Evolutionary conservation across 2,329 filamentous ascomycete species (phyloP).

Genomic region (Penicillium italicum): DNA sequence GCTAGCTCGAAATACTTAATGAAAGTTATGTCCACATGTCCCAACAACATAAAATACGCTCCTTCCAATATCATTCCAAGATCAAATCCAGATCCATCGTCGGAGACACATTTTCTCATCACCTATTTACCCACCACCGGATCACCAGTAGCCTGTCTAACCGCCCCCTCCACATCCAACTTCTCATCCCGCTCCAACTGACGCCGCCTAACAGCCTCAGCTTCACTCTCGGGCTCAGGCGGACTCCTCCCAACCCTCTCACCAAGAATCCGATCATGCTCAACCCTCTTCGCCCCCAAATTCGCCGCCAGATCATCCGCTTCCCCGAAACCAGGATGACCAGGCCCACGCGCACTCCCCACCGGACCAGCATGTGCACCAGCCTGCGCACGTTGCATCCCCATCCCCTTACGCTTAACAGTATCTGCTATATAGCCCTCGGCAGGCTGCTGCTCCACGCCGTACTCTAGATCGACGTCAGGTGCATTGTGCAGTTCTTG

Average conservation of each 20-base stretch:
- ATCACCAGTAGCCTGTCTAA: constrained; percentile 28
- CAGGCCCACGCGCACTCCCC: constrained; percentile 28
- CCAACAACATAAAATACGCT: too few relatives aligned
- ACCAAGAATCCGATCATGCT: constrained; percentile 34
- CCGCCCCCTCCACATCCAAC: constrained; percentile 29
- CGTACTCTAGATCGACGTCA: constrained; percentile 35
- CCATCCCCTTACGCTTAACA: constrained; percentile 27
- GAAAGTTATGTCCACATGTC: neutral
- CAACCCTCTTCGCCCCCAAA: constrained; percentile 34
- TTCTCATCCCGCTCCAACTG: constrained; percentile 28
- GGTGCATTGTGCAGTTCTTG: constrained; percentile 15
- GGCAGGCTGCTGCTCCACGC: constrained; percentile 35
- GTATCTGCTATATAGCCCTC: constrained; percentile 36
- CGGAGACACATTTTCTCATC: neutral
- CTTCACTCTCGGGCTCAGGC: constrained; percentile 19
- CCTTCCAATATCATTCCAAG: neutral
- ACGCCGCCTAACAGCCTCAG: constrained; percentile 24
- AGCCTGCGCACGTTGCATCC: constrained; percentile 26
- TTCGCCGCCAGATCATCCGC: constrained; percentile 31
- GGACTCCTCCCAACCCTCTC: constrained; percentile 25
- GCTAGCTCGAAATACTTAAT: constrained; percentile 3
- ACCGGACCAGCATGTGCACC: constrained; percentile 37
- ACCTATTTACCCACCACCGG: constrained; percentile 22
- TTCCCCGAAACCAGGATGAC: constrained; percentile 32
- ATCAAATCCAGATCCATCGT: neutral